A percentile compares a stretch with the other conserved stretches of the same genome.
phyloP scores from a whole-genome alignment of 2,329 filamentous ascomycete species.

The Fusarium floridanum region DNA sequence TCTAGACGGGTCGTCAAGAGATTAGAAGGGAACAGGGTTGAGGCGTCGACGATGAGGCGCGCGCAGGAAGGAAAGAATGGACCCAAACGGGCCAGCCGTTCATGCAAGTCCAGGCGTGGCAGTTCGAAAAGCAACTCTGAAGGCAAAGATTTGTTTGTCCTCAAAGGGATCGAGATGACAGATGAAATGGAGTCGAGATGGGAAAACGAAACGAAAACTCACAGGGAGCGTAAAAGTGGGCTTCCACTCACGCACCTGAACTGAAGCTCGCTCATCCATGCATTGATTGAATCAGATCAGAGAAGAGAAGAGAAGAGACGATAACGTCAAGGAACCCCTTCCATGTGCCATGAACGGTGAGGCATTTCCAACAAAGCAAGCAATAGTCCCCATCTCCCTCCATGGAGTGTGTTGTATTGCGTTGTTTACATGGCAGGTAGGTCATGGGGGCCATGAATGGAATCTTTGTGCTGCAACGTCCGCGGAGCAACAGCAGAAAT shows the following conservation, averaged over 20 bases:
- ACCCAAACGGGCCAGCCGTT: neutral
- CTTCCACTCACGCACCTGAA: neutral
- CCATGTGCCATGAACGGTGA: constrained; percentile 23
- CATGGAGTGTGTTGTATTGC: constrained; percentile 5
- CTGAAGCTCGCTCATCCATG: constrained; percentile 3
- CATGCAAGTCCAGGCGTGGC: neutral
- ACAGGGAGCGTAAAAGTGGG: neutral
- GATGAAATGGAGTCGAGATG: constrained; percentile 1
- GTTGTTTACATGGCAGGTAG: constrained; percentile 13
- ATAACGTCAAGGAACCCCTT: constrained; percentile 9
- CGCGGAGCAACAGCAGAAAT: neutral
- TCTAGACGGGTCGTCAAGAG: constrained; percentile 14
- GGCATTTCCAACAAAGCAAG: constrained; percentile 36
- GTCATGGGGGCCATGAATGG: constrained; percentile 15
- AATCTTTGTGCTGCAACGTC: neutral
- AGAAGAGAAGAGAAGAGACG: neutral
- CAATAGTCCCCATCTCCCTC: constrained; percentile 18
- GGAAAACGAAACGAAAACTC: constrained; percentile 1
- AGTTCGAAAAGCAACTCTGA: neutral
- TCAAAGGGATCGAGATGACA: neutral
- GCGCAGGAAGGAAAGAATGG: constrained; percentile 7
- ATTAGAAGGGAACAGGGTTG: constrained; percentile 19
- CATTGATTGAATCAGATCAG: neutral
- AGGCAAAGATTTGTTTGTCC: neutral
- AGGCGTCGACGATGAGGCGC: neutral